Conservation (phyloP, 257 asterid species). For the Marsdenia floribunda region DNA sequence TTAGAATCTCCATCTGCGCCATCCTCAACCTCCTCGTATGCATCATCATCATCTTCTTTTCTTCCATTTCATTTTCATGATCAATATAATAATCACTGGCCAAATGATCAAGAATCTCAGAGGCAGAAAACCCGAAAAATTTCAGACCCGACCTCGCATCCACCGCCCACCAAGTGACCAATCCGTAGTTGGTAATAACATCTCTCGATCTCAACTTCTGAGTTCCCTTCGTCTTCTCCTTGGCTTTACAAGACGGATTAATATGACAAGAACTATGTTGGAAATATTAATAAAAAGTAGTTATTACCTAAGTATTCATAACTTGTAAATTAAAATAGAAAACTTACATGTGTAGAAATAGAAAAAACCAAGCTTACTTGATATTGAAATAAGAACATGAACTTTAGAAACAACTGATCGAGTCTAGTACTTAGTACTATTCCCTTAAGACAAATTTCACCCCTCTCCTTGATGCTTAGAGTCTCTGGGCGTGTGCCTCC, state of each 20-base stretch:
- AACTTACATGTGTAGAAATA: too few relatives aligned
- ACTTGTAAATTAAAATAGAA: too few relatives aligned
- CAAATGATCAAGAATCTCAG: slow-evolving; percentile 55
- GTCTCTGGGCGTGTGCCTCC: too few relatives aligned
- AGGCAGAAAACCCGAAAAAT: slow-evolving; percentile 53
- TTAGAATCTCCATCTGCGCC: too few relatives aligned
- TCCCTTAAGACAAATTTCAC: too few relatives aligned
- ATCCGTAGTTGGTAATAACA: slow-evolving; percentile 21
- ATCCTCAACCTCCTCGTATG: background rate
- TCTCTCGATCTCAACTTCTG: slow-evolving; percentile 35
- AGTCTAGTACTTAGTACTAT: too few relatives aligned
- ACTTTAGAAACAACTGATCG: too few relatives aligned
- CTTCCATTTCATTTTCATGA: slow-evolving; percentile 13
- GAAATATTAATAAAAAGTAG: too few relatives aligned
- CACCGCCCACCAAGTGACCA: slow-evolving; percentile 56
- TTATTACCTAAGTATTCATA: too few relatives aligned
- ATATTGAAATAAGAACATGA: too few relatives aligned
- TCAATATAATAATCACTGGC: slow-evolving; percentile 12
- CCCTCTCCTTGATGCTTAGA: too few relatives aligned
- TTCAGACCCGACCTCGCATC: slow-evolving; percentile 38
- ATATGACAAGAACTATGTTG: slow-evolving; percentile 42
- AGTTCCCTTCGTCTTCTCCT: slow-evolving; percentile 62
- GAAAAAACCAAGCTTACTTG: too few relatives aligned
- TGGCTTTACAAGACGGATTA: slow-evolving; percentile 51
- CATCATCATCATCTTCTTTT: slow-evolving; percentile 6